Evolutionary conservation across 495 filamentous ascomycete genomes (phyloP), one percentile per base, ranked within the genome.

Genomic region (Penicillium bialowiezense): DNA sequence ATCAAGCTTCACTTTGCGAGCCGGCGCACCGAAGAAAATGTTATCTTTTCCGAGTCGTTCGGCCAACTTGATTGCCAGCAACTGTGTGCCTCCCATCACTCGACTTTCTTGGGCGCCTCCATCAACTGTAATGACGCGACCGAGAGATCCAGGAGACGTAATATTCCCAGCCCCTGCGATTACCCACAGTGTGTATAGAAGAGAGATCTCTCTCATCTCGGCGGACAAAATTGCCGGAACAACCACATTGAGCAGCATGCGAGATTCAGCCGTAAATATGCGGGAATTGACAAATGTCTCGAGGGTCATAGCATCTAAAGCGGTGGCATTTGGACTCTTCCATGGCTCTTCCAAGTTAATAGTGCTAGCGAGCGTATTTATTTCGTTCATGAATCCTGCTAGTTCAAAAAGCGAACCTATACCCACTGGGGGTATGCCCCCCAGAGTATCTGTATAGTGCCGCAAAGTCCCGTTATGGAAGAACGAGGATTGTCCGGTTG

Each of bases 111-210:
- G 61, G 6, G 54, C 59, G 3, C 45, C 58, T 2, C 45, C 54
- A 2, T 33, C 33, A 5, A 52, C 42, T 2, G 32, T 33, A 9
- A 50, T 44, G 8, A 63, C 43, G 23, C 58, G 37, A 9, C 58
- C 44, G 23, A 63, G 15, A 4, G 42, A 55, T 7, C 60, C 60
- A 15, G 40, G 44, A 2, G 29, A 20, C 0, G 50, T 53, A 17
- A 40, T 44, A 32, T 63, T 58, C 15, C 60, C 57, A 0, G 57
- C 54, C 3, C 50, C 54, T 3, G 60, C 60, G 14, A 60, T 58
- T 32, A 51, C 55, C 19, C 48, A 38, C 12, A 61, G 31, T 13
- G 48, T 46, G 18, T 55, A 63, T 9, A 63, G 47, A 5, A 63
- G 36, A 14, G 53, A 58, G 0, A 50, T 44, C n/a, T 63, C 60